Percentiles rank a stretch among this genome's conserved stretches.
Conservation (phyloP, 2,329 filamentous ascomycete genomes). For the Aspergillus viridinutans region DNA sequence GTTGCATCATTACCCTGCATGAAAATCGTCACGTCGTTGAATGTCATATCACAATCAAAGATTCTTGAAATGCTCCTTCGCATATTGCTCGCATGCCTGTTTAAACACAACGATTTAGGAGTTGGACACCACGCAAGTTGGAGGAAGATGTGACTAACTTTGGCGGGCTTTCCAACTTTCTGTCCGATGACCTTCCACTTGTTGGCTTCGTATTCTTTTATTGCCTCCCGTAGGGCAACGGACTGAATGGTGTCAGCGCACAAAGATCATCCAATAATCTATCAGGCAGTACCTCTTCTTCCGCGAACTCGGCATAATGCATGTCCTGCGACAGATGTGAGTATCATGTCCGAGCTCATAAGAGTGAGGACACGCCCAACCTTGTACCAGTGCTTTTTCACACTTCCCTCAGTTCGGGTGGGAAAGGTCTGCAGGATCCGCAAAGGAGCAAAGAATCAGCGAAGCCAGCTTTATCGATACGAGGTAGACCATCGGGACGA, state of each 20-base stretch:
- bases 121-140: conserved; percentile 13
- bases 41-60: conserved; percentile 27
- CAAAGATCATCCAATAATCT: background rate
- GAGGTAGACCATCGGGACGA: conserved; percentile 19
- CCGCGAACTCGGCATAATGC: conserved; percentile 98
- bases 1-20: conserved; percentile 14
- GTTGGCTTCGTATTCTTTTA: conserved; percentile 97
- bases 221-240: conserved; percentile 70
- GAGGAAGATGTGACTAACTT: conserved; percentile 51
- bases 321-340: conserved; percentile 65
- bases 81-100: conserved; percentile 84
- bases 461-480: background rate
- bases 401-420: conserved; percentile 87
- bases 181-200: conserved; percentile 98
- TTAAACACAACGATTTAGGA: conserved; percentile 14
- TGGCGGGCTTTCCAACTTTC: conserved; percentile 96
- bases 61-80: conserved; percentile 80
- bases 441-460: conserved; percentile 4
- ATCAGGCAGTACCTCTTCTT: conserved; percentile 62
- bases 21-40: conserved; percentile 33
- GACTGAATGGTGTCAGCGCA: conserved; percentile 27
- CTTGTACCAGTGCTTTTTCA: conserved; percentile 99
- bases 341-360: background rate
- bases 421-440: conserved; percentile 69
- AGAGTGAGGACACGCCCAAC: conserved; percentile 44